Percentiles rank a stretch among this genome's conserved stretches.
These are phyloP conservation scores for Flaveria sonorensis DNA, from an alignment of 129 eudicot species.

Conservation along the genomic window DNA sequence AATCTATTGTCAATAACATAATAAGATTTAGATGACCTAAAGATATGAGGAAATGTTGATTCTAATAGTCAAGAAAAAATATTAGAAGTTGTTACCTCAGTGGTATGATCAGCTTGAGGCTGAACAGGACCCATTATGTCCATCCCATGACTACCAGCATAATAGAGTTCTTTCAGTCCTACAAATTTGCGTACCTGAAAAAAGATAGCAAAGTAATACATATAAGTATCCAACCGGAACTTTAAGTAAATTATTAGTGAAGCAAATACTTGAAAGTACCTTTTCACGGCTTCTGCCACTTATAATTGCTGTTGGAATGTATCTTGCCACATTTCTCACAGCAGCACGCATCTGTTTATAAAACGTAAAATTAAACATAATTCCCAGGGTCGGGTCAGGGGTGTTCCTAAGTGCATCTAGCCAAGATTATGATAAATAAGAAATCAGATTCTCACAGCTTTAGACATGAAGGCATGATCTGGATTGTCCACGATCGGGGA, in stretches of 20 bases:
- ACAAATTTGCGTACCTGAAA: slow-evolving; percentile 75
- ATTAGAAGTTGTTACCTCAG: slow-evolving; percentile 46
- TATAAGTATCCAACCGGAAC: slow-evolving; percentile 19
- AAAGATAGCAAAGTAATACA: slow-evolving; percentile 8
- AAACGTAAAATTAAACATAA: neutral
- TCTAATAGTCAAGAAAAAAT: neutral
- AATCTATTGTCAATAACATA: slow-evolving; percentile 39
- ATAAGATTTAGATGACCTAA: slow-evolving; percentile 20
- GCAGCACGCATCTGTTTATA: slow-evolving; percentile 83
- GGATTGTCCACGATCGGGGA: slow-evolving; percentile 97
- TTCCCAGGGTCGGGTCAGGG: neutral
- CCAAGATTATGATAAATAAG: neutral
- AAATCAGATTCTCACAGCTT: slow-evolving; percentile 51
- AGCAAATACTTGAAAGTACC: slow-evolving; percentile 46
- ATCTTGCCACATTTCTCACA: slow-evolving; percentile 78
- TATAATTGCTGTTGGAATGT: slow-evolving; percentile 86
- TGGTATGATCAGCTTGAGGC: slow-evolving; percentile 42
- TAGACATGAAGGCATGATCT: slow-evolving; percentile 86
- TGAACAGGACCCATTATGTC: slow-evolving; percentile 86
- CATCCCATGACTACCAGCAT: slow-evolving; percentile 99
- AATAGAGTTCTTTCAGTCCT: slow-evolving; percentile 79
- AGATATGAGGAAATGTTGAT: neutral
- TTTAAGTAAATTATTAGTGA: neutral
- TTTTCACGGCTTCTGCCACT: slow-evolving; percentile 98
- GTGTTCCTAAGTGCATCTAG: neutral